A percentile compares a stretch with the other conserved stretches of the same genome.
phyloP scores from a whole-genome alignment of 2,329 filamentous ascomycete species.

The Colletotrichum orbiculare region DNA sequence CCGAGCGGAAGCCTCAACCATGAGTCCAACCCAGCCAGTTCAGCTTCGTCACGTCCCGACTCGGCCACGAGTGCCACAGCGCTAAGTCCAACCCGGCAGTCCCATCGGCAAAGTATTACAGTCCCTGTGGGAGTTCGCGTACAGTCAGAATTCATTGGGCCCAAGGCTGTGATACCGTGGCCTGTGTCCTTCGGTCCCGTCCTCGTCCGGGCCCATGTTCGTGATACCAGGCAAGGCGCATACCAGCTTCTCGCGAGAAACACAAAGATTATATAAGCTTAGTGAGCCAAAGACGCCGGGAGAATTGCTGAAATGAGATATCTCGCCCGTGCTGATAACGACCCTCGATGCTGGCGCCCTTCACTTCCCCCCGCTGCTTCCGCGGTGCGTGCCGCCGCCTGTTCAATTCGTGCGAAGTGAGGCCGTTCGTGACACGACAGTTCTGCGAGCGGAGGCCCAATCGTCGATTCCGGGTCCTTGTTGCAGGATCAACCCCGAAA shows the following conservation, averaged over 20 bases:
- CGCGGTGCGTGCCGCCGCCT: slow-evolving; percentile 4
- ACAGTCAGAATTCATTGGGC: slow-evolving; percentile 32
- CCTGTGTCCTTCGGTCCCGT: slow-evolving; percentile 1
- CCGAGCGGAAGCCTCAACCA: background rate
- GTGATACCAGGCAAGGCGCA: slow-evolving; percentile 14
- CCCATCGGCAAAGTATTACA: slow-evolving; percentile 21
- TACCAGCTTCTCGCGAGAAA: background rate
- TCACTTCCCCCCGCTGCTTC: slow-evolving; percentile 16
- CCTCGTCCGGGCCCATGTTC: background rate
- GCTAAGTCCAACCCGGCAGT: slow-evolving; percentile 8
- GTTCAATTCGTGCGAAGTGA: slow-evolving; percentile 34
- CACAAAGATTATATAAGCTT: slow-evolving; percentile 21
- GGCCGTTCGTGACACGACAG: slow-evolving; percentile 31
- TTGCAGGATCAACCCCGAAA: background rate
- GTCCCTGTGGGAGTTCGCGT: slow-evolving; percentile 34
- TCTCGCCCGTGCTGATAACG: background rate
- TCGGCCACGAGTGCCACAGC: slow-evolving; percentile 12
- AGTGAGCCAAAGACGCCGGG: slow-evolving; percentile 13
- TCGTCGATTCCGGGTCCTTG: background rate
- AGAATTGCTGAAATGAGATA: background rate
- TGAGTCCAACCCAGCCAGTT: background rate
- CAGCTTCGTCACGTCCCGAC: slow-evolving; percentile 10
- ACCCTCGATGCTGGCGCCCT: background rate
- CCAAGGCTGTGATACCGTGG: slow-evolving; percentile 21
- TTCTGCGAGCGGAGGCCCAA: slow-evolving; percentile 14